Evolutionary conservation across 768 basidiomycete genomes (phyloP).

Genomic region (Amanita molliuscula): DNA sequence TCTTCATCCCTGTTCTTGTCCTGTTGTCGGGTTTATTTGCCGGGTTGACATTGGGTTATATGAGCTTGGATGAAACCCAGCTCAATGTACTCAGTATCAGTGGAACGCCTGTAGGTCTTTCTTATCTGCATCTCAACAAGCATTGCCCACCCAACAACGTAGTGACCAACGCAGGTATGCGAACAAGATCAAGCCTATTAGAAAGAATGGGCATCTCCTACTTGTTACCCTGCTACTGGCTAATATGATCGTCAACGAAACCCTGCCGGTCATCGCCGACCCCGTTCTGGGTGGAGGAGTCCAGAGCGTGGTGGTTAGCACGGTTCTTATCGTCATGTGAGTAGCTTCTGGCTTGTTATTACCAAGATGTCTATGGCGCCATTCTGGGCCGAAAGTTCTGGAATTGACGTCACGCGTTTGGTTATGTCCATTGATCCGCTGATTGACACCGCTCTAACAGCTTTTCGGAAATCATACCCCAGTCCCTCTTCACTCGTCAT

Average conservation of each 20-base stretch:
- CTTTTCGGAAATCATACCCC: constrained; percentile 88
- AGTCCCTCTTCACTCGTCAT: constrained; percentile 86
- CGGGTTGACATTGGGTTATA: constrained; percentile 86
- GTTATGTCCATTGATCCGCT: not conserved
- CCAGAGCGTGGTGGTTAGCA: constrained; percentile 71
- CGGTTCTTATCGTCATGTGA: constrained; percentile 81
- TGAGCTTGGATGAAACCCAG: constrained; percentile 90
- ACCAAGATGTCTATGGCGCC: not conserved
- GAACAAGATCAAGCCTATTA: constrained; percentile 77
- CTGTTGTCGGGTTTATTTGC: constrained; percentile 80
- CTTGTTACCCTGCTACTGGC: constrained; percentile 76
- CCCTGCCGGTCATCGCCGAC: constrained; percentile 76
- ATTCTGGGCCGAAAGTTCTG: not conserved
- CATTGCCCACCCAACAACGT: constrained; percentile 2
- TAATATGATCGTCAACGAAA: constrained; percentile 91
- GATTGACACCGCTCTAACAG: constrained; percentile 24
- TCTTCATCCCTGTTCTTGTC: constrained; percentile 78
- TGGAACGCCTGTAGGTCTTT: constrained; percentile 61
- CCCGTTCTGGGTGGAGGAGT: constrained; percentile 72
- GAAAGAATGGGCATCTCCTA: constrained; percentile 73
- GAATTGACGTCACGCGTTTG: constrained; percentile 23
- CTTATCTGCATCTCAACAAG: not conserved
- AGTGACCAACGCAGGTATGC: constrained; percentile 77
- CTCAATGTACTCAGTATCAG: constrained; percentile 79
- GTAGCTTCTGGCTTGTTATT: constrained; percentile 18